Evolutionary conservation across 2,329 filamentous ascomycete species (phyloP), one percentile per base, ranked within the genome.

Genomic region (Trichoderma semiorbis): DNA sequence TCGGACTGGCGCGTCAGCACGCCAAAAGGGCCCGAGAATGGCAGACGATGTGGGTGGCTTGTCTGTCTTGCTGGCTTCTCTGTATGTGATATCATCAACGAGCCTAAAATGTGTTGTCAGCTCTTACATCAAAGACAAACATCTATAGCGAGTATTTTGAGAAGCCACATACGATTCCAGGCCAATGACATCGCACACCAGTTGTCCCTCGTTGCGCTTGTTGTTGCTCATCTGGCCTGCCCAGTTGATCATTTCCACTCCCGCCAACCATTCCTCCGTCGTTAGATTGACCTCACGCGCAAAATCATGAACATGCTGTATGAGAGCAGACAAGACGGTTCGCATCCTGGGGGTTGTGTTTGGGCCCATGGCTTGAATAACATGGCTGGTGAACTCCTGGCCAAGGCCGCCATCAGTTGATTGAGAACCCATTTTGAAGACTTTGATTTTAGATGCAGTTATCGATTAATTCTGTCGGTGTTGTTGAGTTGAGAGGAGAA

Each of bases 1-100:
- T 61, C 91, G 87, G 72, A 87, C 82, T 6, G 93, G 93, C 0
- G 93, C 89, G 75, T 94, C 87, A 57, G 89, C 86, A 7, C 93
- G 88, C 88, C 93, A 97, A 83, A 97, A 97, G 1, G 94, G 94
- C 0, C 94, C 94, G 0, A 97, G 87, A 75, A 97, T 94, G 53
- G 93, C 90, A 5, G 92, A 92, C 2, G 92, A 88, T 6, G 93
- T 96, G 12, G 90, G 85, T 16, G 83, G 78, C 16, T 84, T 83
- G 50, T 78, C 74, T 43, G 78, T 76, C 65, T 82, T 82, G 69
- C 85, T 83, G 64, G 86, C 86, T 18, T 77, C 74, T 65, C 89
- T 90, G 82, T 90, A 92, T 70, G 92, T 93, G 78, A 96, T 95
- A 79, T 95, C 92, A 79, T 95, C 93, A 61, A 95, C 92, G 5